Percentiles rank a stretch among this genome's conserved stretches.
Conservation (phyloP, 2,329 filamentous ascomycete species). For the Xylariaceae sp. region DNA sequence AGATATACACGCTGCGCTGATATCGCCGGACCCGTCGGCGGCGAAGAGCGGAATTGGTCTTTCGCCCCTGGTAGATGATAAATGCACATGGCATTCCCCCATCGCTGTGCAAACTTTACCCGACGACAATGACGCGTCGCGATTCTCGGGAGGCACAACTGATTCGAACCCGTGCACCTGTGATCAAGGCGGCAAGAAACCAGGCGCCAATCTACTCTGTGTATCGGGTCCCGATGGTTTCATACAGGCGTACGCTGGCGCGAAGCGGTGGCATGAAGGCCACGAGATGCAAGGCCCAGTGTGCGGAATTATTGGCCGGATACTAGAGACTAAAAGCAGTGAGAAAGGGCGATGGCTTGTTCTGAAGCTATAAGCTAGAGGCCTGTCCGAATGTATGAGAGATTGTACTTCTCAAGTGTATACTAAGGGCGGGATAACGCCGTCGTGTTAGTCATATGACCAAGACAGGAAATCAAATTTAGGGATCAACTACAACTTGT, state of each 20-base stretch:
- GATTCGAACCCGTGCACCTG: conserved; percentile 26
- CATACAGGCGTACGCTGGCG: conserved; percentile 72
- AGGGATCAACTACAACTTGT: too few species aligned
- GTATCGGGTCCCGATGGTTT: conserved; percentile 92
- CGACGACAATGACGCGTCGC: conserved; percentile 25
- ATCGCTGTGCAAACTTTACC: conserved; percentile 19
- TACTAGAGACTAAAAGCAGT: conserved; percentile 45
- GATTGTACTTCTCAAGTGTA: too few species aligned
- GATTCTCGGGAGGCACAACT: conserved; percentile 9
- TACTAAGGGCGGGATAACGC: too few species aligned
- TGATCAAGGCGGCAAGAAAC: conserved; percentile 7
- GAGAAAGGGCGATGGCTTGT: conserved; percentile 45
- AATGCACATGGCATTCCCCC: conserved; percentile 28
- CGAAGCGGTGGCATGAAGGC: conserved; percentile 71
- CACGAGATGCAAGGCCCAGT: conserved; percentile 71
- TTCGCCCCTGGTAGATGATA: not conserved
- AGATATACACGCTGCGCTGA: conserved; percentile 41
- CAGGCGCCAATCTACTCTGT: conserved; percentile 65
- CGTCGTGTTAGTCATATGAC: too few species aligned
- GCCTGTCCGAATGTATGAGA: too few species aligned
- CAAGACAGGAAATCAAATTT: too few species aligned
- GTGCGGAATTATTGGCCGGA: conserved; percentile 60
- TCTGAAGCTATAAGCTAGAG: conserved; percentile 43
- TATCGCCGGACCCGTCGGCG: conserved; percentile 21
- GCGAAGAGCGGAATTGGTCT: conserved; percentile 11